Evolutionary conservation across 768 basidiomycete species (phyloP).

Genomic region (Inosperma sp.): DNA sequence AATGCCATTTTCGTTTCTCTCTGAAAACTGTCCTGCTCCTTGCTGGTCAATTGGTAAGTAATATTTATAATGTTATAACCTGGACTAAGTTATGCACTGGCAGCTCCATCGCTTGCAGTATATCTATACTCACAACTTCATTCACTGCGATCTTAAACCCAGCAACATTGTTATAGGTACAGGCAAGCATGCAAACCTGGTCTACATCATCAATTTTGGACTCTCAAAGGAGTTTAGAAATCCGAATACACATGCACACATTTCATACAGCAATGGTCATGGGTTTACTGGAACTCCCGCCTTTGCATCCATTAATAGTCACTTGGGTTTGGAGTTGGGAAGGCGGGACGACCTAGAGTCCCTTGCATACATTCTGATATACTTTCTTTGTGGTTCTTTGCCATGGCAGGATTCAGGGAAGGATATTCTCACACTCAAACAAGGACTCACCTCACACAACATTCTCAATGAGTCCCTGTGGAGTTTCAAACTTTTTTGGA

Average conservation of each 20-base stretch:
- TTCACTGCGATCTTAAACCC: slow-evolving; percentile 93
- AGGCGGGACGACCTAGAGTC: slow-evolving; percentile 79
- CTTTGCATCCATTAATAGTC: slow-evolving; percentile 82
- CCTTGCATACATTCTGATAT: slow-evolving; percentile 84
- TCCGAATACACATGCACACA: slow-evolving; percentile 4
- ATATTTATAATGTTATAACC: no score
- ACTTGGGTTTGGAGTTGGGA: slow-evolving; percentile 77
- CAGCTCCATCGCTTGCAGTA: slow-evolving; percentile 80
- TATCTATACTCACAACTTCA: slow-evolving; percentile 96
- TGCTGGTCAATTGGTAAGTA: slow-evolving; percentile 91
- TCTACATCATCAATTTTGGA: no score
- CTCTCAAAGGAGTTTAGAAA: neutral
- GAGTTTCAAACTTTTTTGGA: slow-evolving; percentile 54
- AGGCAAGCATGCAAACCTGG: slow-evolving; percentile 95
- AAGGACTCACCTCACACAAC: neutral
- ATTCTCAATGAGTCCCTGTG: slow-evolving; percentile 51
- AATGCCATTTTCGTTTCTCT: slow-evolving; percentile 89
- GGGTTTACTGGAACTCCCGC: slow-evolving; percentile 78
- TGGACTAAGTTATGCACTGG: no score
- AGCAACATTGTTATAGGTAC: slow-evolving; percentile 99
- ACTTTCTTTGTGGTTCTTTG: slow-evolving; percentile 76
- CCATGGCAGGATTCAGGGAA: slow-evolving; percentile 45
- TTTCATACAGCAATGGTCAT: slow-evolving; percentile 61
- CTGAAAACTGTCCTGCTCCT: slow-evolving; percentile 94
- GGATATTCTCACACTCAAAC: neutral